Evolutionary conservation across 306 rosid genomes (phyloP), one percentile per base, ranked within the genome.

Genomic region (Casuarina equisetifolia): DNA sequence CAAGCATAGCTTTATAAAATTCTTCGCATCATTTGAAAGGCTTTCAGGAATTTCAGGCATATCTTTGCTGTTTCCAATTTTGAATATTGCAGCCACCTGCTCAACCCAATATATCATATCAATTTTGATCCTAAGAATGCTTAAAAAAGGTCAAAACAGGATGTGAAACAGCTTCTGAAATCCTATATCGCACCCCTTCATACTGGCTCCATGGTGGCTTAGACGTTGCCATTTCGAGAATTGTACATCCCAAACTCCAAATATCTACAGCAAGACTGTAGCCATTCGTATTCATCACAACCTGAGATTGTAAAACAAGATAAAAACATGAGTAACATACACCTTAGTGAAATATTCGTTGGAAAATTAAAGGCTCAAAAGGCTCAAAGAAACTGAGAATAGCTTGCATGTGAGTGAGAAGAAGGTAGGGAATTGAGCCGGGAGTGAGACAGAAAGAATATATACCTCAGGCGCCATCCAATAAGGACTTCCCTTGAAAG

Each of bases 391-490:
- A 19, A 9, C 44, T 25, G 59, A 32, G 69, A 25, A 71, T n/a
- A 58, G 69, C 74, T 25, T 51, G 69, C 70, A 40, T 38, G 45
- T 58, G 72, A 66, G 19, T 6, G n/a, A 35, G 59, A 76, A 52
- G 51, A 49, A 50, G 68, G 48, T 17, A 42, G 1, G 12, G 74
- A 36, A 44, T 71, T 74, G 52, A 19, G 67, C 40, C 63, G 55
- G 43, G 69, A 52, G 54, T 76, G 61, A 38, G 54, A 25, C 59
- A 70, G 55, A 5, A 5, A 39, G 69, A 58, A 13, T 70, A 64
- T 79, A 73, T 82, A 95, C 98, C 98, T 95, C 99, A n/a, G 99
- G 99, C 20, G 99, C 99, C 99, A 96, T 96, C 98, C 99, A 96
- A 81, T 96, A 89, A 76, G 99, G 99, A 87, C 99, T 96, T 76